Conservation (phyloP, 768 basidiomycete species). For the Rhizopogon roseolus region DNA sequence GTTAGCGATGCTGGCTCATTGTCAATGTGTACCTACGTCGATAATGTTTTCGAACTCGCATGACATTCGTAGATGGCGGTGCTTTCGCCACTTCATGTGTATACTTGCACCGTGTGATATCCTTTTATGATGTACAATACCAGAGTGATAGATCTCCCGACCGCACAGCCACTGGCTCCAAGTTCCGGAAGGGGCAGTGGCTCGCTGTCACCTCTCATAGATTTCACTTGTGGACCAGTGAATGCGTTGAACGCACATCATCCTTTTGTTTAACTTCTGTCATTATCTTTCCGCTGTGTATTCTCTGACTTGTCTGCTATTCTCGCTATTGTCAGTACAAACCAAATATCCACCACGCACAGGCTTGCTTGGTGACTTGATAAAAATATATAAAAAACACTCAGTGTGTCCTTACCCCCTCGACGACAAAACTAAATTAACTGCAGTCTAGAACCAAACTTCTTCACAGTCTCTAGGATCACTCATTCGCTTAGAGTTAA, state of each 20-base stretch:
- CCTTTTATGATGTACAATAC: not conserved
- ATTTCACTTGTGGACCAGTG: too few relatives aligned
- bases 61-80: constrained; percentile 10
- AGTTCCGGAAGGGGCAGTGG: too few relatives aligned
- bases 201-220: too few relatives aligned
- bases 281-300: not conserved
- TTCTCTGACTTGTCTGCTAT: not conserved
- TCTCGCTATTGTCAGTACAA: not conserved
- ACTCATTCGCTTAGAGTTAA: not conserved
- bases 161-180: too few relatives aligned
- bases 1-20: not conserved
- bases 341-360: not conserved
- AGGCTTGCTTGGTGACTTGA: not conserved
- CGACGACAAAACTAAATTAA: not conserved
- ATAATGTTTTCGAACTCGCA: constrained; percentile 2
- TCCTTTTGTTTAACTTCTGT: not conserved
- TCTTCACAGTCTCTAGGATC: not conserved
- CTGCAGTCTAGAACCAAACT: not conserved
- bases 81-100: constrained; percentile 1
- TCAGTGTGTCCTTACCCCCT: not conserved
- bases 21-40: not conserved
- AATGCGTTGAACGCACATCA: not conserved
- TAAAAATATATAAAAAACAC: not conserved
- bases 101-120: constrained; percentile 9
- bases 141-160: too few relatives aligned